Evolutionary conservation across 1,284 basidiomycete species (phyloP), one percentile per base, ranked within the genome.

Genomic region (Ustilago tritici): DNA sequence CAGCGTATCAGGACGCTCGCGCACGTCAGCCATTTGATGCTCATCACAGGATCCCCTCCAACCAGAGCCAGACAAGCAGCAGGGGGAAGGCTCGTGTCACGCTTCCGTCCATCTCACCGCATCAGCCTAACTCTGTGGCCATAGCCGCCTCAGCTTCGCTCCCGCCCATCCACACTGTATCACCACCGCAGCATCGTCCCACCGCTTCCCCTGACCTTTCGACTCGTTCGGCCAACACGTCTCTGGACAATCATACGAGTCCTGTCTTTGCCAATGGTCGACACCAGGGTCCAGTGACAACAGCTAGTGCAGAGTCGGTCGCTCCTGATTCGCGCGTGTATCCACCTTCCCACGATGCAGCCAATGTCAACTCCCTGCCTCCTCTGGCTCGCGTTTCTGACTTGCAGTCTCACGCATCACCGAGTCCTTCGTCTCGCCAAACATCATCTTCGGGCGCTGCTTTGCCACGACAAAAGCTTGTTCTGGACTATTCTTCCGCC

Each of bases 41-140:
- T 2, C 73, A 76, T 31, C 63, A 71, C n/a, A 32, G 73, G 11
- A 61, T 68, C n/a, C 57, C 73, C 23, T 76, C 73, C 17, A 70
- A 67, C n/a, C 70, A 73, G 32, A 73, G 70, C 38, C 65, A 67
- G 36, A 40, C 40, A 1, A 73, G 70, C 58, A 65, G 61, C 61
- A 70, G 65, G 32, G 61, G 61, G 43, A 70, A 67, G 38, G 28
- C 32, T 17, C 63, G 73, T 23, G 73, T 70, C 17, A 56, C 57
- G 6, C 58, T 76, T 46, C 64, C 64, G 14, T 58, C 73, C 43
- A 67, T 67, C 60, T 65, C 65, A 8, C 73, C 70, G 3, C 61
- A 61, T 17, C 70, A 67, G 54, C 49, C 56, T 15, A 32, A 64
- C n/a, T 67, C 73, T 12, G 43, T 58, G 6, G 41, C 73, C 32